Evolutionary conservation across 2,329 filamentous ascomycete species (phyloP).

Genomic region (Raffaelea arxii): DNA sequence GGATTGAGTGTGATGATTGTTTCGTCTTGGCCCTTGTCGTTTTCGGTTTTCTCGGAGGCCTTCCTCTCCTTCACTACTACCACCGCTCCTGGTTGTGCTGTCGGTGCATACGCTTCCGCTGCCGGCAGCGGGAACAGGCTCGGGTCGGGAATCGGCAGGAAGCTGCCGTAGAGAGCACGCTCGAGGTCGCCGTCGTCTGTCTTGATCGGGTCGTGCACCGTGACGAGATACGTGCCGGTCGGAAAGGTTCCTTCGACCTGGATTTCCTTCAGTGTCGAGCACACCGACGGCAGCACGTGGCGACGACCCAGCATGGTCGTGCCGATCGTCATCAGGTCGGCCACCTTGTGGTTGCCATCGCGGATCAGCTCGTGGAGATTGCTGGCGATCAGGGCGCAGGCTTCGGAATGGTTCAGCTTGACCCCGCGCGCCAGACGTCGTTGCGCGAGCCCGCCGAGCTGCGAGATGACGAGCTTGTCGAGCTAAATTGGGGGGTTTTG

Average conservation of each 20-base stretch:
- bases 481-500: conserved; percentile 47
- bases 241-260: conserved; percentile 93
- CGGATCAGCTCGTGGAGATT: conserved; percentile 94
- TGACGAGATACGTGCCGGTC: conserved; percentile 86
- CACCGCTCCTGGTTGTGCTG: no score
- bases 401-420: conserved; percentile 82
- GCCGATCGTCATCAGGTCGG: conserved; percentile 87
- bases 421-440: conserved; percentile 79
- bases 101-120: conserved; percentile 54
- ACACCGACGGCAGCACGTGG: conserved; percentile 79
- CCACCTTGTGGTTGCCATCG: conserved; percentile 86
- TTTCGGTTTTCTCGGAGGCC: no score
- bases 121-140: conserved; percentile 58
- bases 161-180: conserved; percentile 84
- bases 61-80: no score
- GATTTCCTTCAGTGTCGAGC: conserved; percentile 68
- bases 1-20: conserved; percentile 68
- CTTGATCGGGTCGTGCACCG: conserved; percentile 81
- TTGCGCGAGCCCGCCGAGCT: conserved; percentile 81
- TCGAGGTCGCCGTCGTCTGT: conserved; percentile 77
- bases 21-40: no score
- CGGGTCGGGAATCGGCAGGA: conserved; percentile 67
- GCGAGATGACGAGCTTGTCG: conserved; percentile 90
- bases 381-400: conserved; percentile 72
- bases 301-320: conserved; percentile 87